Evolutionary conservation across 257 asterid species (phyloP).

Genomic region (Lycium barbarum): DNA sequence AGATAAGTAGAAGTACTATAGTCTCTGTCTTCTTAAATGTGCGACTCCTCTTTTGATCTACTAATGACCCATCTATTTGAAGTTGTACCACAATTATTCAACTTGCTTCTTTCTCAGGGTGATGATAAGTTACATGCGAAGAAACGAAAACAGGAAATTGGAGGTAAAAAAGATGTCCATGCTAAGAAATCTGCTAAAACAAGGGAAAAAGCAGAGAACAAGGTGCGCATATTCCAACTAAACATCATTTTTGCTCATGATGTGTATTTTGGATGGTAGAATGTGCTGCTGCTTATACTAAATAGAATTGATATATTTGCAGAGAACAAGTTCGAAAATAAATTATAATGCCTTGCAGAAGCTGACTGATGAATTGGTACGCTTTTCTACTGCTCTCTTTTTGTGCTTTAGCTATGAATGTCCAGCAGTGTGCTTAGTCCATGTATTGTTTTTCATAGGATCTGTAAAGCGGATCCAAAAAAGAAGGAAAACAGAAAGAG

Average conservation of each 20-base stretch:
- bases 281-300: conserved; percentile 12
- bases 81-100: neutral
- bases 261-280: conserved; percentile 27
- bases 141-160: conserved; percentile 48
- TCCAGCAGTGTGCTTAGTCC: neutral
- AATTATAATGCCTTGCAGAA: conserved; percentile 55
- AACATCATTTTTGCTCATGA: conserved; percentile 11
- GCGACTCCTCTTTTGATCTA: neutral
- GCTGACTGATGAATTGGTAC: conserved; percentile 51
- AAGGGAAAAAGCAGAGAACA: conserved; percentile 38
- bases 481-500: neutral
- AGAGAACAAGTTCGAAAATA: conserved; percentile 58
- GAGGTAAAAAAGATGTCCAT: conserved; percentile 41
- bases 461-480: neutral
- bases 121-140: conserved; percentile 47
- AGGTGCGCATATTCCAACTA: conserved; percentile 34
- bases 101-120: conserved; percentile 1
- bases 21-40: conserved; percentile 16
- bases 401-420: conserved; percentile 15
- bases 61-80: neutral
- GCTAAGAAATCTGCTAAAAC: conserved; percentile 46
- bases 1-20: neutral
- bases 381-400: conserved; percentile 19
- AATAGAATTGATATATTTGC: conserved; percentile 33
- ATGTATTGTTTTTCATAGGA: neutral